Conservation (phyloP, 495 filamentous ascomycete species). For the Aspergillus saccharolyticus region DNA sequence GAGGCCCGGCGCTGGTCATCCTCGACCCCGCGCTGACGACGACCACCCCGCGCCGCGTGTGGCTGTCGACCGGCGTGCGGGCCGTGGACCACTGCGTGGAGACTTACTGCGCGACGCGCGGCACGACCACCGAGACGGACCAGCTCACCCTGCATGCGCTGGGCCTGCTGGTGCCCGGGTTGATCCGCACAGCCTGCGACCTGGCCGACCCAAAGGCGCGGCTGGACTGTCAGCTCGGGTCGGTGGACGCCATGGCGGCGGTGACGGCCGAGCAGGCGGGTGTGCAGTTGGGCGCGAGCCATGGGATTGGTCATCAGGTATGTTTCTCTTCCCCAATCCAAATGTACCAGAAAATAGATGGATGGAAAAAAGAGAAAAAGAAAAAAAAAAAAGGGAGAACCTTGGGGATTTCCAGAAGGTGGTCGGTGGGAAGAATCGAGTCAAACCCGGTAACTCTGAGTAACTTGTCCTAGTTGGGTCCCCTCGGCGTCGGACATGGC, state of each 20-base stretch:
- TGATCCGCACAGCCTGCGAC: conserved; percentile 46
- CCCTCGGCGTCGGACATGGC: conserved; percentile 59
- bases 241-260: conserved; percentile 52
- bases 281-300: conserved; percentile 50
- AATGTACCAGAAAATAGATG: no score
- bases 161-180: conserved; percentile 42
- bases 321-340: no score
- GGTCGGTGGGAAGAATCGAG: no score
- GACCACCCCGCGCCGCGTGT: conserved; percentile 54
- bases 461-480: conserved; percentile 42
- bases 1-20: conserved; percentile 51
- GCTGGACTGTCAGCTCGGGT: conserved; percentile 49
- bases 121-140: conserved; percentile 37
- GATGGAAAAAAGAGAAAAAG: no score
- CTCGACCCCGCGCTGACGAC: conserved; percentile 51
- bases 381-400: no score
- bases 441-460: no score
- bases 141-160: conserved; percentile 40
- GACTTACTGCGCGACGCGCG: conserved; percentile 43
- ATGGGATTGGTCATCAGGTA: conserved; percentile 64
- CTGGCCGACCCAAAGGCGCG: conserved; percentile 43
- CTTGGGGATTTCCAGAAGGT: no score
- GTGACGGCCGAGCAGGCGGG: conserved; percentile 29
- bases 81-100: conserved; percentile 65
- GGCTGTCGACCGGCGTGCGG: conserved; percentile 57